Conservation (phyloP, 352 stramenopile species). For the Globisporangium spinosum region DNA sequence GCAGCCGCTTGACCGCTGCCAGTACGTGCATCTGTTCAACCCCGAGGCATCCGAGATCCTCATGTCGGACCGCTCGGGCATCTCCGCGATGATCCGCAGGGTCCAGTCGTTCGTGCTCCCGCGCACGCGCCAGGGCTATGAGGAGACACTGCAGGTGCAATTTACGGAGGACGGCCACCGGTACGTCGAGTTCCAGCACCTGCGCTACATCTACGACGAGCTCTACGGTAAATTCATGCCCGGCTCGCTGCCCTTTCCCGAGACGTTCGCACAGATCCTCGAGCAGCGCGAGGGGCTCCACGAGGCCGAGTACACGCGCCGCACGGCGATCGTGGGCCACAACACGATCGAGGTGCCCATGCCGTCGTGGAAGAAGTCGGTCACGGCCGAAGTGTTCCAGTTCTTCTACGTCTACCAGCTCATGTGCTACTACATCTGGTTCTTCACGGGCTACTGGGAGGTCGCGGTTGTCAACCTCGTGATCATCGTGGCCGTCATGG, state of each 20-base stretch:
- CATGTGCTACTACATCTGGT: constrained; percentile 53
- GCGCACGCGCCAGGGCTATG: constrained; percentile 10
- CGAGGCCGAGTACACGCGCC: constrained; percentile 14
- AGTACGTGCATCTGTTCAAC: constrained; percentile 25
- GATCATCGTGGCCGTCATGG: constrained; percentile 32
- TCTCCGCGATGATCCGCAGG: constrained; percentile 3
- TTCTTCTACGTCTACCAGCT: constrained; percentile 31
- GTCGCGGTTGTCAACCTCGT: constrained; percentile 32
- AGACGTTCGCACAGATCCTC: constrained; percentile 18
- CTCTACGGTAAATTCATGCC: constrained; percentile 23
- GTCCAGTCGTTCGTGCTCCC: constrained; percentile 18
- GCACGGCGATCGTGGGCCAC: constrained; percentile 16
- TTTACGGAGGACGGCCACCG: constrained; percentile 15
- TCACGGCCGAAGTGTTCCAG: constrained; percentile 17
- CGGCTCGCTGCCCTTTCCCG: constrained; percentile 14
- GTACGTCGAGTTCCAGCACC: constrained; percentile 27
- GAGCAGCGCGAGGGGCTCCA: constrained; percentile 16
- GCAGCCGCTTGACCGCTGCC: constrained; percentile 17
- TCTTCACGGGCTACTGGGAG: constrained; percentile 43
- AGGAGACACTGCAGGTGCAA: constrained; percentile 20
- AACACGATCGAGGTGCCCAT: constrained; percentile 23
- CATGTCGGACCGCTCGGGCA: constrained; percentile 14
- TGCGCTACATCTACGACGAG: constrained; percentile 23
- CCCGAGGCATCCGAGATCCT: constrained; percentile 21
- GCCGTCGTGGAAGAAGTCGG: constrained; percentile 16